These are phyloP conservation scores for Aspergillus carbonarius DNA, from an alignment of 2,329 filamentous ascomycete species.

Conservation along the genomic window DNA sequence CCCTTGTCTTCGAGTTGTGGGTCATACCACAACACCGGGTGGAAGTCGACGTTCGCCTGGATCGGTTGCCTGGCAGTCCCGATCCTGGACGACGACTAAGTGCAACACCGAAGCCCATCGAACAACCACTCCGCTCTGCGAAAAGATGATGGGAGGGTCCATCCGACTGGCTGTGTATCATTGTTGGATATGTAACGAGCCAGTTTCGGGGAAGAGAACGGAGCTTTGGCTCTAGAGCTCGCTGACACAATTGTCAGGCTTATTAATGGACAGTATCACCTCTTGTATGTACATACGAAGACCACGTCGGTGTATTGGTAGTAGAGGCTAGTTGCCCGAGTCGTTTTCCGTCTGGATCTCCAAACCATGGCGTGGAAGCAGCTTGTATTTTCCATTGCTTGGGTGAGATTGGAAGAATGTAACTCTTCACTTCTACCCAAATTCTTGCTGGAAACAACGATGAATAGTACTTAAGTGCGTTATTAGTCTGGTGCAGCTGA, in stretches of 20 bases:
- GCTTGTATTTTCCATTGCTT: neutral
- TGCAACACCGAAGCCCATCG: neutral
- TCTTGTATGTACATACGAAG: constrained; percentile 10
- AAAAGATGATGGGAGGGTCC: constrained; percentile 11
- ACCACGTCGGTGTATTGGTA: neutral
- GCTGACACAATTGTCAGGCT: neutral
- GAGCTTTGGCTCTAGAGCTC: neutral
- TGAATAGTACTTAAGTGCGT: too few relatives aligned
- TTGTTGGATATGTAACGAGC: constrained; percentile 5
- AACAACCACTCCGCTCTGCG: constrained; percentile 20
- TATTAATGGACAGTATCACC: neutral
- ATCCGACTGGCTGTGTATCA: neutral
- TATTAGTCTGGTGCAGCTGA: too few relatives aligned
- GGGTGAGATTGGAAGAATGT: neutral
- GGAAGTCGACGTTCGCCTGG: neutral
- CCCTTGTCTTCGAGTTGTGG: neutral
- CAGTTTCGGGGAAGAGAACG: neutral
- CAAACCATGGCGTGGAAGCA: too few relatives aligned
- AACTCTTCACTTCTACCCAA: neutral
- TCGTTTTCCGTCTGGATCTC: neutral
- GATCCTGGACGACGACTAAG: neutral
- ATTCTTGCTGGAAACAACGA: too few relatives aligned
- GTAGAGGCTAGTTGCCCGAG: constrained; percentile 4
- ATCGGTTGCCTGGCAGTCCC: neutral
- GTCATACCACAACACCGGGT: neutral